Conservation (phyloP, 2,329 filamentous ascomycete genomes). For the Sclerotinia borealis region DNA sequence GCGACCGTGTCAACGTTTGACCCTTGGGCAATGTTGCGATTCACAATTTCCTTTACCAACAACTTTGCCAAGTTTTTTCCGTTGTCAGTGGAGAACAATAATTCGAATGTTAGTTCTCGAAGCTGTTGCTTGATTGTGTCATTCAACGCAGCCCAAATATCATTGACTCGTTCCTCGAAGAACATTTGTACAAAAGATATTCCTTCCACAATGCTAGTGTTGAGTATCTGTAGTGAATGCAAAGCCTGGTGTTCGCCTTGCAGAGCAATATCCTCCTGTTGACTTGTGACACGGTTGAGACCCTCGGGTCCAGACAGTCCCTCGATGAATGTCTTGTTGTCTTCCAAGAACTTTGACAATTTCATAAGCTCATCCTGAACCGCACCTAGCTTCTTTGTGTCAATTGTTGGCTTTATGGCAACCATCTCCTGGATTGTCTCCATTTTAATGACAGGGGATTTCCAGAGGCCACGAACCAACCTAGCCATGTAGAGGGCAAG, state of each 20-base stretch:
- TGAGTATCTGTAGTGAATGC: conserved; percentile 76
- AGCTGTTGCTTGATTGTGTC: conserved; percentile 64
- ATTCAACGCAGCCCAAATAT: conserved; percentile 75
- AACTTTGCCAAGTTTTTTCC: conserved; percentile 90
- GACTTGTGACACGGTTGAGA: conserved; percentile 67
- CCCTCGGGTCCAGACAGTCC: conserved; percentile 88
- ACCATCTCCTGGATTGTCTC: conserved; percentile 54
- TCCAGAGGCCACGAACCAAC: conserved; percentile 87
- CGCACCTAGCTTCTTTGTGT: conserved; percentile 59
- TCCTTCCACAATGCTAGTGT: conserved; percentile 88
- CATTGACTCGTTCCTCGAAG: conserved; percentile 86
- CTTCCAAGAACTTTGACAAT: conserved; percentile 72
- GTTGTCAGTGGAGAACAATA: conserved; percentile 70
- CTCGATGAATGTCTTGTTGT: conserved; percentile 89
- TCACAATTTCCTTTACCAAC: conserved; percentile 95
- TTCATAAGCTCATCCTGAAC: conserved; percentile 78
- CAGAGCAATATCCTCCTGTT: conserved; percentile 85
- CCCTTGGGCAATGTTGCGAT: conserved; percentile 92
- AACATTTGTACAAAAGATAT: conserved; percentile 94
- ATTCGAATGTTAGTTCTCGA: conserved; percentile 76
- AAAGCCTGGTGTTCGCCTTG: conserved; percentile 93
- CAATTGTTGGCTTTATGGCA: conserved; percentile 60
- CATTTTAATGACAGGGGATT: conserved; percentile 60
- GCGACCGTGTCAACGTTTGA: conserved; percentile 97
- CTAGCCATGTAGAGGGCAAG: conserved; percentile 82